Evolutionary conservation across 305 asterid species (phyloP), one percentile per base, ranked within the genome.

Genomic region (Solanum hybrid): DNA sequence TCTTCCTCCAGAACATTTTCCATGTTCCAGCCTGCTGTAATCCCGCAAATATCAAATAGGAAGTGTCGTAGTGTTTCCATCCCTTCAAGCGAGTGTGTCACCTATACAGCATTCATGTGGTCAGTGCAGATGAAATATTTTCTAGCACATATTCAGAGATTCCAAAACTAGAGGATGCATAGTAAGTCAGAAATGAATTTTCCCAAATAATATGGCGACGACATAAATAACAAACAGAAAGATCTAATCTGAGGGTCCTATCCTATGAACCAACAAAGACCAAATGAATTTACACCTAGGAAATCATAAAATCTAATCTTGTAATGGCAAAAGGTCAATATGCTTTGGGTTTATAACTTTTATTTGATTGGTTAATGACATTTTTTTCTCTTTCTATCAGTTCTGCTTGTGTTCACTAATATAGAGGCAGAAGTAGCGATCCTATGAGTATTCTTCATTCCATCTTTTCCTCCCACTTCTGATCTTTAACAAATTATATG

Each of bases 81-180:
- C 86, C 99, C 99, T 91, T 95, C 96, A 7, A 96, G 92, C 11
- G 99, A 97, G 92, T 98, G 99, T 3, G 99, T 96, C 38, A 98
- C 99, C 99, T 98, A 90, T 68, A 93, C 41, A 85, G n/a, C 77
- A 85, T 51, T 85, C 41, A 85, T 57, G 88, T 57, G 39, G n/a
- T 57, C 88, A 85, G 31, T 22, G 77, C 1, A 6, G 88, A 85
- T 20, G 45, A 51, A 15, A 85, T 31, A 31, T 31, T 85, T 17
- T 13, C 76, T 31, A 51, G 11, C n/a, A 31, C 77, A 57, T 29
- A 51, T 20, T 85, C 88, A 51, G 15, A 57, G 41, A 85, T 22
- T 85, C 31, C 76, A 57, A 32, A 84, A 84, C 38, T 20, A 57
- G 76, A 83, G 2, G 6, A 51, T 51, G 38, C 88, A 84, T 27